Conservation (phyloP, 2,329 filamentous ascomycete species). For the Aspergillus chevalieri region DNA sequence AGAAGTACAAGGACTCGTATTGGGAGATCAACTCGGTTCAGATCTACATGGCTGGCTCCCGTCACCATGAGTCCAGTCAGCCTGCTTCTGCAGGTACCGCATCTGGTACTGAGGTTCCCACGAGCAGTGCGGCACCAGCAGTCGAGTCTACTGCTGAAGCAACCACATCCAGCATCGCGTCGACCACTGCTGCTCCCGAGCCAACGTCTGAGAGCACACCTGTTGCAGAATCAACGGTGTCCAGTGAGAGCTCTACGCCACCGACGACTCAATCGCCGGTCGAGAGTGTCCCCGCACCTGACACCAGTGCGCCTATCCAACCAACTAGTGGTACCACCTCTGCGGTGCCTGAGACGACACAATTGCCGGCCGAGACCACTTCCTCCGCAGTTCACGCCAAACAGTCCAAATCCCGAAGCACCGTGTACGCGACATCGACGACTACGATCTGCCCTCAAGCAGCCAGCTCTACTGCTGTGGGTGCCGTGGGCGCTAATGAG, state of each 20-base stretch:
- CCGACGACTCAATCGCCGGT: not conserved
- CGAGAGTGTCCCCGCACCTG: not conserved
- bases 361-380: not conserved
- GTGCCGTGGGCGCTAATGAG: not conserved
- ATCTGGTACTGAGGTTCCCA: not conserved
- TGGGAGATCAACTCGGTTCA: conserved; percentile 71
- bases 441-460: conserved; percentile 3
- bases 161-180: not conserved
- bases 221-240: not conserved
- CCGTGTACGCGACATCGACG: conserved; percentile 5
- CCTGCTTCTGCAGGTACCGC: not conserved
- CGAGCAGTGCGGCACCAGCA: not conserved
- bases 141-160: not conserved
- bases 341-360: not conserved
- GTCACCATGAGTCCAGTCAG: not conserved
- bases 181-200: not conserved
- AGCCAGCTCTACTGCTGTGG: not conserved
- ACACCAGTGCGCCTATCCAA: not conserved
- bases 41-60: conserved; percentile 47
- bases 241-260: not conserved
- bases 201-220: not conserved
- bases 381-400: not conserved
- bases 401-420: conserved; percentile 3
- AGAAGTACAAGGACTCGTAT: conserved; percentile 65
- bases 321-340: not conserved